Percentiles rank a stretch among this genome's conserved stretches.
Evolutionary conservation across 1,284 basidiomycete species (phyloP).

Genomic region (Apiotrichum montevideense): DNA sequence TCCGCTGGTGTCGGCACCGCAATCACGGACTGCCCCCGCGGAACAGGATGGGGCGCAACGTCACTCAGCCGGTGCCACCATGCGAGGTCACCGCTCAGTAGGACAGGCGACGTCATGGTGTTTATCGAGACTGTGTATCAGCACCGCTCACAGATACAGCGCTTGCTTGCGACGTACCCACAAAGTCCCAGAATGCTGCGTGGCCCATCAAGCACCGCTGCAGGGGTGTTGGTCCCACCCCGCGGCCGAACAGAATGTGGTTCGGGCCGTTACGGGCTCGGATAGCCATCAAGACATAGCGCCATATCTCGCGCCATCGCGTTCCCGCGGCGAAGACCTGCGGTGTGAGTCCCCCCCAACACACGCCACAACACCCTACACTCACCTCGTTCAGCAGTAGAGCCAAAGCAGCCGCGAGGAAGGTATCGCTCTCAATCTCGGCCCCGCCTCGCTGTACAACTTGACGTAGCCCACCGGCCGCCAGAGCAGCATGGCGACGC

Average conservation of each 20-base stretch:
- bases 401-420: constrained; percentile 19
- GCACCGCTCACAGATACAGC: too few species aligned
- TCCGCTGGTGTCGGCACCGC: not conserved
- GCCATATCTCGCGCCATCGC: constrained; percentile 25
- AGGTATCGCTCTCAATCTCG: constrained; percentile 24
- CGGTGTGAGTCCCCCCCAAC: too few species aligned
- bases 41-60: not conserved
- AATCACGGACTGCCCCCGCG: not conserved
- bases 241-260: constrained; percentile 15
- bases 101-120: constrained; percentile 11
- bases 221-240: constrained; percentile 7
- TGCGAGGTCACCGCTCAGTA: constrained; percentile 8
- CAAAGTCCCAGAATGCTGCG: constrained; percentile 19
- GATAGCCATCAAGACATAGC: constrained; percentile 15
- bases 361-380: not conserved
- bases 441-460: not conserved
- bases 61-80: constrained; percentile 22
- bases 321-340: constrained; percentile 27
- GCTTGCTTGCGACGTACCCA: constrained; percentile 12
- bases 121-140: constrained; percentile 11
- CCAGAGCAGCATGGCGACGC: not conserved
- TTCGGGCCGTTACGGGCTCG: constrained; percentile 20
- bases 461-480: not conserved
- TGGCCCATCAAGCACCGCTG: constrained; percentile 21
- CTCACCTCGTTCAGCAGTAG: constrained; percentile 23